Conservation (phyloP, 139 green algal species). For the Microglena sp. region DNA sequence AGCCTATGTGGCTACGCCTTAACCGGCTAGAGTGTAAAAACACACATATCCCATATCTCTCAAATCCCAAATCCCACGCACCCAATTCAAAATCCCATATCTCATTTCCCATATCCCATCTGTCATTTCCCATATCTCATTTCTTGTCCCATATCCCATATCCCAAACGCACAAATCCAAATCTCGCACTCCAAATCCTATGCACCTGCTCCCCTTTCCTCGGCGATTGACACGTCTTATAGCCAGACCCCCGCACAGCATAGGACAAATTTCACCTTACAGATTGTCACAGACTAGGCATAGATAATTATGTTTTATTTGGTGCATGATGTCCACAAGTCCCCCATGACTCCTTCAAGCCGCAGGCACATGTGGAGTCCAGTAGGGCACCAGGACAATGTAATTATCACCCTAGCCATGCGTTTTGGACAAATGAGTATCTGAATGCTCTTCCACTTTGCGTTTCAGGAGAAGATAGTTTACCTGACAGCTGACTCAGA, state of each 20-base stretch:
- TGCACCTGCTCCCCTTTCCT: too few relatives aligned
- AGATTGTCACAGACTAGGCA: not conserved
- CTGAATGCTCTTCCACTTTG: too few relatives aligned
- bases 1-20: too few relatives aligned
- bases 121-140: not conserved
- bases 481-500: slow-evolving; percentile 76
- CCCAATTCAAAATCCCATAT: not conserved
- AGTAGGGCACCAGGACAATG: too few relatives aligned
- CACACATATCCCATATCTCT: not conserved
- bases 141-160: not conserved
- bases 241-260: too few relatives aligned
- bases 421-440: too few relatives aligned
- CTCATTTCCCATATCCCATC: not conserved
- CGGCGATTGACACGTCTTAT: too few relatives aligned
- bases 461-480: slow-evolving; percentile 56
- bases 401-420: too few relatives aligned
- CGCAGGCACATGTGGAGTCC: too few relatives aligned
- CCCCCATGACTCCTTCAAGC: too few relatives aligned
- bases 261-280: not conserved
- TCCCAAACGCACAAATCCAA: not conserved
- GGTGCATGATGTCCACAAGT: not conserved
- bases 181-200: not conserved
- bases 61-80: not conserved
- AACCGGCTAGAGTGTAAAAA: not conserved
- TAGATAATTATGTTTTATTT: not conserved